These are phyloP conservation scores for Saccharomycopsis vini DNA, from an alignment of 805 yeast genomes.

Conservation along the genomic window DNA sequence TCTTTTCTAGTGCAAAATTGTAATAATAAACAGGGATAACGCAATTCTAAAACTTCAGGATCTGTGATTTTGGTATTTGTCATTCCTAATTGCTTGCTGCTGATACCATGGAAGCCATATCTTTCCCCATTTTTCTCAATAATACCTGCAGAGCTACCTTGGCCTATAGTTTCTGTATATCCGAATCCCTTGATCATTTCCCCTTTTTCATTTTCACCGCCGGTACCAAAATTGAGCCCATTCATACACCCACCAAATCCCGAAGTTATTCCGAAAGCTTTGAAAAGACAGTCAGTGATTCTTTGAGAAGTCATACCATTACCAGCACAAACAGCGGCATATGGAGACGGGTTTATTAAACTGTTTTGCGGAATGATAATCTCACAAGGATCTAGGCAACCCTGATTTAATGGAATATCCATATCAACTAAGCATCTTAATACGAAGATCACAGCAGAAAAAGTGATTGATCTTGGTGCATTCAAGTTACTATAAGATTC, in stretches of 20 bases:
- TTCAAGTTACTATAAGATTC: conserved; percentile 85
- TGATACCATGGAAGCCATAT: conserved; percentile 67
- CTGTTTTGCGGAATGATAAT: conserved; percentile 56
- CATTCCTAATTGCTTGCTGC: conserved; percentile 91
- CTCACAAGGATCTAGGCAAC: conserved; percentile 74
- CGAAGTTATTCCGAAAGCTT: conserved; percentile 83
- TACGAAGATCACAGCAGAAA: conserved; percentile 82
- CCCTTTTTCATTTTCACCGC: conserved; percentile 45
- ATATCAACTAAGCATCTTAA: conserved; percentile 76
- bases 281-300: conserved; percentile 78
- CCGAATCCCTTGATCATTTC: conserved; percentile 63
- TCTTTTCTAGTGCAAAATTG: conserved; percentile 61
- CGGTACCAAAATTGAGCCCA: conserved; percentile 80
- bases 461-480: conserved; percentile 86
- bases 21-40: conserved; percentile 74
- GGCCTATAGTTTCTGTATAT: conserved; percentile 89
- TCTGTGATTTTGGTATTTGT: conserved; percentile 92
- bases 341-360: conserved; percentile 63
- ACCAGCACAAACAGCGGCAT: conserved; percentile 94
- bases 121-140: conserved; percentile 58
- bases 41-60: conserved; percentile 76
- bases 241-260: conserved; percentile 96
- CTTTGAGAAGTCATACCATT: conserved; percentile 93
- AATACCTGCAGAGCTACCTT: conserved; percentile 89
- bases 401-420: conserved; percentile 89